Evolutionary conservation across 768 basidiomycete genomes (phyloP), one percentile per base, ranked within the genome.

Genomic region (Mycena galericulata): DNA sequence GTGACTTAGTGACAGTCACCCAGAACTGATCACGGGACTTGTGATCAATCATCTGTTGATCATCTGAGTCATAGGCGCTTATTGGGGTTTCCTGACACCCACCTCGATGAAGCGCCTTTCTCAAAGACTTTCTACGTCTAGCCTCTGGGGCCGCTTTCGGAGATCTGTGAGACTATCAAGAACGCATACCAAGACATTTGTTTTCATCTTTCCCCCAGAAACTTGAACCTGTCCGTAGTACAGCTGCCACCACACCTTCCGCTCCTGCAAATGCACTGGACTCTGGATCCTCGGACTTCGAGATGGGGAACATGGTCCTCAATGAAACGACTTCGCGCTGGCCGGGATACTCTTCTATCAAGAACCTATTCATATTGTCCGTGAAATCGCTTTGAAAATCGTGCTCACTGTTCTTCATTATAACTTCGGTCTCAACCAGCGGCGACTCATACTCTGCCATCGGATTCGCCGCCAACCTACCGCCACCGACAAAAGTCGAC

Each of bases 391-490:
- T 26, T n/a, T 27, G 15, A 22, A 24, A 66, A 17, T 47, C 17
- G 27, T 38, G 22, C 7, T 15, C 36, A 26, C n/a, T 50, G 18
- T 53, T n/a, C n/a, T n/a, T n/a, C n/a, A n/a, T n/a, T n/a, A n/a
- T n/a, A n/a, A n/a, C n/a, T n/a, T n/a, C n/a, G n/a, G n/a, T n/a
- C n/a, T n/a, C n/a, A n/a, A 32, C 22, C 72, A 91, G 90, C 72
- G 90, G 90, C 24, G 89, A 88, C 72, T 90, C 89, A 0, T 90
- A 89, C 66, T 86, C 85, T 73, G 82, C 85, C 22, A 79, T 85
- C 41, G 82, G 82, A 26, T 74, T 69, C 46, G 62, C 71, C 11
- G 50, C 69, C 4, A 67, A 70, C 30, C 54, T 71, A 14, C 61
- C 68, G 22, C 72, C 77, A 43, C 87, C 88, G 2, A 78, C 75